Base-by-base conservation (phyloP, 1,139 yeast genomes). In the Yamadazyma oceani region DNA sequence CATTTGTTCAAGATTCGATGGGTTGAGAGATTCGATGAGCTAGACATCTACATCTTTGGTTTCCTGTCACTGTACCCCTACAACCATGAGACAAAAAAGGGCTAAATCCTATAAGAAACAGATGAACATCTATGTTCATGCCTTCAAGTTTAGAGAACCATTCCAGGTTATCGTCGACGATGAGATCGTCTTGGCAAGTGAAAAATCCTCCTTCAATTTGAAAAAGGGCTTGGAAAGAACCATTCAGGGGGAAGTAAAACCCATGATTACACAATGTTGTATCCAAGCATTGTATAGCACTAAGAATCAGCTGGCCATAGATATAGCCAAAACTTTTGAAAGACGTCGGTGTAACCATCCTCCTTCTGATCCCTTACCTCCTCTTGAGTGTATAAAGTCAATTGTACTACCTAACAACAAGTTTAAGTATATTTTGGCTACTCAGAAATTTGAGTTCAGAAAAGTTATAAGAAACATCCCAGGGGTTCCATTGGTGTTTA, bases 211-310 rank as follows among this genome's bases (percentile, higher is more conserved):
- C 37, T 86, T 78, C 57, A 90, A 90, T 57, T 62, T 92, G 17
- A 69, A 67, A 13, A 85, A 85, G 54, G 96, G 94, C n/a, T 65
- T 92, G 29, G 70, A 78, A 40, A 70, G 95, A 45, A 88, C 96
- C 0, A 68, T 90, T 8, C 97, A 90, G 57, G 87, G 83, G 5
- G 90, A 85, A 53, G 78, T 83, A 32, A 92, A 92, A 56, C 88
- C 89, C n/a, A 79, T 92, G 95, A 85, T 94, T 37, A 88, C 98
- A 1, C 98, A 92, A 62, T 94, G 98, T 56, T 86, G 96, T 52
- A 87, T 94, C 73, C 88, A 88, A 57, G 84, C 86, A 17, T 66
- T 92, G 26, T 94, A 92, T 58, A 73, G 74, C 35, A 71, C 85
- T 9, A 76, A 79, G 19, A 78, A 87, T 52, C 88, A 85, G 52